Evolutionary conservation across 176 grass and related monocot species (phyloP), one percentile per base, ranked within the genome.

Genomic region (Stipa capillata): DNA sequence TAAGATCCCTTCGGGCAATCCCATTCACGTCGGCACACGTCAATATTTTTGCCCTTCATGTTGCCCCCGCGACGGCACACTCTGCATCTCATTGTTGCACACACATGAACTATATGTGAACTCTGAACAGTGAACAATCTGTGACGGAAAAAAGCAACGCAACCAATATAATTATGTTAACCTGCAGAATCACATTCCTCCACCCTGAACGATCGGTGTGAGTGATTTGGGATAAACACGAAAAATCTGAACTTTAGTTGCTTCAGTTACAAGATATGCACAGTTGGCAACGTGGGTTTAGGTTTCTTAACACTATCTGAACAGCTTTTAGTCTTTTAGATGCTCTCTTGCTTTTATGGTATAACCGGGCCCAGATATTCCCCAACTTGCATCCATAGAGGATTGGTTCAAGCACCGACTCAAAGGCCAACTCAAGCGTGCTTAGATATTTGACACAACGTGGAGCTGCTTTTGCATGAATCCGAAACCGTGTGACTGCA

Each of bases 331-430:
- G n/a, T n/a, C 40, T 72, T 70, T 81, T 53, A 12, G 1, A 60
- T 53, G 67, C 73, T 76, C 72, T 66, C 71, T 57, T 65, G 17
- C 58, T 65, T 74, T 83, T 53, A 82, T 27, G 23, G 32, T 68
- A 27, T 35, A 35, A 21, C 28, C 65, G 25, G 25, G 41, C 13
- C 39, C 60, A 45, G 27, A 35, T 34, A 56, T 45, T 35, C 72
- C 1, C 17, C 27, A 32, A 76, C n/a, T 23, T 33, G 36, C 71
- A 45, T 57, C n/a, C 28, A 58, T n/a, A 27, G 20, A 52, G 32
- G 14, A 35, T 74, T 16, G 23, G 34, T 53, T 65, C 3, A 7
- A 21, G n/a, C 17, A 65, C 40, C 57, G 25, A 71, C 51, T 39
- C 32, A 64, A 7, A 15, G 16, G 27, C 36, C n/a, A 45, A 59